A percentile compares a stretch with the other conserved stretches of the same genome.
Evolutionary conservation across 768 basidiomycete species (phyloP).

Genomic region (Auriculariales sp.): DNA sequence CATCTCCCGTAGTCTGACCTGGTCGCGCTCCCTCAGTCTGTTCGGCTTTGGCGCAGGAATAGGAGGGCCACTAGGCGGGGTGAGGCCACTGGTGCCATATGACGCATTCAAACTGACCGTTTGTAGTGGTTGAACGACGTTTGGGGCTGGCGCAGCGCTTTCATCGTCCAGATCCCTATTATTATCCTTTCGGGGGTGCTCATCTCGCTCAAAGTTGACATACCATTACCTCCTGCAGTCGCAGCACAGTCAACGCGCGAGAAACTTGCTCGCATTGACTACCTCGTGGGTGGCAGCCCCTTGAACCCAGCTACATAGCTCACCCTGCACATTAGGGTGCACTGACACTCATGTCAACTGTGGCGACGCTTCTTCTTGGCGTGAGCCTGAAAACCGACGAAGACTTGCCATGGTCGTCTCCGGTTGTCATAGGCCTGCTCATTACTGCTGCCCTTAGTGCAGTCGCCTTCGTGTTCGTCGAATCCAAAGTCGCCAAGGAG

Average conservation of each 20-base stretch:
- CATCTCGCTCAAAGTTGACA: slow-evolving; percentile 65
- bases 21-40: slow-evolving; percentile 31
- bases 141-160: slow-evolving; percentile 59
- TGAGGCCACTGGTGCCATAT: too few species aligned
- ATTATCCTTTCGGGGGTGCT: slow-evolving; percentile 55
- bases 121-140: slow-evolving; percentile 57
- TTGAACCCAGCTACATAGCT: too few species aligned
- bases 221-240: slow-evolving; percentile 53
- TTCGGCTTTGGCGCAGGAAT: slow-evolving; percentile 55
- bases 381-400: slow-evolving; percentile 67
- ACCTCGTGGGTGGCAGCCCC: too few species aligned
- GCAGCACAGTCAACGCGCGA: slow-evolving; percentile 41
- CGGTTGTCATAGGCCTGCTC: slow-evolving; percentile 55
- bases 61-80: slow-evolving; percentile 21
- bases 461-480: slow-evolving; percentile 56
- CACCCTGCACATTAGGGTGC: too few species aligned
- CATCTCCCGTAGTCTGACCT: not conserved
- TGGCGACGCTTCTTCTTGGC: slow-evolving; percentile 62
- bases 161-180: slow-evolving; percentile 48
- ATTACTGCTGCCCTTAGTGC: slow-evolving; percentile 37
- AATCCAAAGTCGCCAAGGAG: slow-evolving; percentile 61
- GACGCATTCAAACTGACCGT: too few species aligned
- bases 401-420: slow-evolving; percentile 61
- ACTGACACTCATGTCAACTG: slow-evolving; percentile 55
- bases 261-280: slow-evolving; percentile 71